phyloP scores from a whole-genome alignment of 805 yeast genomes.

The Yamadazyma ubonensis region DNA sequence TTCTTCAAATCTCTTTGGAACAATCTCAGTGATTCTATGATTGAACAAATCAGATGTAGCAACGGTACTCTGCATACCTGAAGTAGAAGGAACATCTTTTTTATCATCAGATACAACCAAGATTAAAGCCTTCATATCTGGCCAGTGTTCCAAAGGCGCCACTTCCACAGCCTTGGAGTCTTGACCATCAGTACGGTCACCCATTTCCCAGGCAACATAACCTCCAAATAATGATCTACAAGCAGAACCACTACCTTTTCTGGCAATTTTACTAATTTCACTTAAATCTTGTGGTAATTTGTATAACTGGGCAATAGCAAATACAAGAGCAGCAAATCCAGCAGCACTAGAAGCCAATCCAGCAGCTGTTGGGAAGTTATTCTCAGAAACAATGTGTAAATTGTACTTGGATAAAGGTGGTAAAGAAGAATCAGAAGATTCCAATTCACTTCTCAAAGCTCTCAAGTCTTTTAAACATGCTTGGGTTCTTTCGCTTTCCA shows the following conservation, averaged over 20 bases:
- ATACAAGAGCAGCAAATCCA: conserved; percentile 94
- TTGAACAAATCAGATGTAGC: conserved; percentile 82
- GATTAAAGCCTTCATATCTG: conserved; percentile 86
- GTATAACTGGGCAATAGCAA: conserved; percentile 82
- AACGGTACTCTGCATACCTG: conserved; percentile 97
- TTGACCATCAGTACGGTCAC: conserved; percentile 66
- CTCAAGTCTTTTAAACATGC: conserved; percentile 80
- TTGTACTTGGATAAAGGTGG: conserved; percentile 64
- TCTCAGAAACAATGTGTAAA: conserved; percentile 83
- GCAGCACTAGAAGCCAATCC: conserved; percentile 98
- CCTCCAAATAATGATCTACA: conserved; percentile 98
- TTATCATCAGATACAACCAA: conserved; percentile 90
- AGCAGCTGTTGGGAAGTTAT: conserved; percentile 99
- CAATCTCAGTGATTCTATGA: conserved; percentile 75
- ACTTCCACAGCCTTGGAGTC: conserved; percentile 94
- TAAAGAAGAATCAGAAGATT: conserved; percentile 49
- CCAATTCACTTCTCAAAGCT: conserved; percentile 59
- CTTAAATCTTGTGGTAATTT: conserved; percentile 81
- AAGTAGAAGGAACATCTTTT: conserved; percentile 91
- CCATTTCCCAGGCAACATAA: conserved; percentile 99
- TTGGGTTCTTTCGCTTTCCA: conserved; percentile 60
- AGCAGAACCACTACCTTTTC: conserved; percentile 98
- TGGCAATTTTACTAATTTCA: conserved; percentile 88
- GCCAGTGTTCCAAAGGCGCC: conserved; percentile 86
- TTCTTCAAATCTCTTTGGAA: conserved; percentile 77